Percentiles rank a stretch among this genome's conserved stretches.
These are phyloP conservation scores for Pholiota microspora DNA, from an alignment of 768 basidiomycete species.

Conservation along the genomic window DNA sequence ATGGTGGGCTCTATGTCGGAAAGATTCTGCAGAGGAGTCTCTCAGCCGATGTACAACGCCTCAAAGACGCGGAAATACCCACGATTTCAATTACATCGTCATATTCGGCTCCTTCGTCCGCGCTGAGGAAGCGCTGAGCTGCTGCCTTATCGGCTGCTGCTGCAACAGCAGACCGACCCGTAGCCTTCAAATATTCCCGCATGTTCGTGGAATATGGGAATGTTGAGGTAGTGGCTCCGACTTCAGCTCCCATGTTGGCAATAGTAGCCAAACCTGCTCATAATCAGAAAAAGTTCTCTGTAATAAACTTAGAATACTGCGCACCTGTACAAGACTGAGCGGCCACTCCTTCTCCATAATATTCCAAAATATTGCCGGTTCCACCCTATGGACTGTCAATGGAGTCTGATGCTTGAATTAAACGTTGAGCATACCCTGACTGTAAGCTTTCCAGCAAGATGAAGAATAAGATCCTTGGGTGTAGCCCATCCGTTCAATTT, in stretches of 20 bases:
- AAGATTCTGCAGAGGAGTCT: slow-evolving; percentile 57
- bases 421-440: slow-evolving; percentile 63
- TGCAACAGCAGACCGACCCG: slow-evolving; percentile 84
- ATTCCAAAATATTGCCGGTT: slow-evolving; percentile 94
- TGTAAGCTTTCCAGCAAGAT: slow-evolving; percentile 91
- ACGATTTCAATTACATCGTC: slow-evolving; percentile 95
- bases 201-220: slow-evolving; percentile 95
- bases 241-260: slow-evolving; percentile 99
- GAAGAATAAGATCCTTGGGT: slow-evolving; percentile 93
- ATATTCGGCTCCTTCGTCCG: slow-evolving; percentile 89
- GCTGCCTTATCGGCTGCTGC: slow-evolving; percentile 85
- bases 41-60: background rate
- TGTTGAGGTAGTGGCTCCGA: slow-evolving; percentile 98
- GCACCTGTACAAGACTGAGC: slow-evolving; percentile 90
- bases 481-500: slow-evolving; percentile 89
- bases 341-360: slow-evolving; percentile 91
- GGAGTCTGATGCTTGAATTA: background rate
- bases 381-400: slow-evolving; percentile 67
- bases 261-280: slow-evolving; percentile 83
- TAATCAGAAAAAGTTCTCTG: background rate
- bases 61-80: slow-evolving; percentile 24
- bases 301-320: slow-evolving; percentile 4
- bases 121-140: slow-evolving; percentile 67
- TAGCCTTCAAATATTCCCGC: slow-evolving; percentile 87
- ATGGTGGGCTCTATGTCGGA: slow-evolving; percentile 88